Conservation (phyloP, 305 asterid genomes). For the Striga hermonthica region DNA sequence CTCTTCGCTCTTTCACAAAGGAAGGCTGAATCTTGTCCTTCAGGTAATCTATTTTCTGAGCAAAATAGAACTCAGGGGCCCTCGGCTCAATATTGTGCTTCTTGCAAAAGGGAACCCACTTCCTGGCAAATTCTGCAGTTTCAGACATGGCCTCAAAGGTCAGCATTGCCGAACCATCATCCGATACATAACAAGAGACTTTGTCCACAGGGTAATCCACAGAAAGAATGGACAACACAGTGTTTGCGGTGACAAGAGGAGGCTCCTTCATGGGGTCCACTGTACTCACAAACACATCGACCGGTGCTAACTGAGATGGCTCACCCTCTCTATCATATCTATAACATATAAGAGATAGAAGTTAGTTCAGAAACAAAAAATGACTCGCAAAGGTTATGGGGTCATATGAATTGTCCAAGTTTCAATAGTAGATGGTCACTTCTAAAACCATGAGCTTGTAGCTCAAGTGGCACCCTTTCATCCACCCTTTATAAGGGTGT, state of each 20-base stretch:
- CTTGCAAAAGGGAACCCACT: conserved; percentile 82
- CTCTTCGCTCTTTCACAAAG: conserved; percentile 72
- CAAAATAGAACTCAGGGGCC: conserved; percentile 76
- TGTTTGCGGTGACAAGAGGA: conserved; percentile 67
- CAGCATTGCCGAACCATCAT: conserved; percentile 72
- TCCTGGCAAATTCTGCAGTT: conserved; percentile 71
- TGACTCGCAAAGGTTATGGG: conserved; percentile 2
- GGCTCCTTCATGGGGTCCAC: conserved; percentile 84
- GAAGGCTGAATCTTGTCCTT: conserved; percentile 74
- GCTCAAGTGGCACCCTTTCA: no score
- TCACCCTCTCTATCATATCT: conserved; percentile 72
- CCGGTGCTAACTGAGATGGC: conserved; percentile 59
- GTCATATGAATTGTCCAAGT: neutral
- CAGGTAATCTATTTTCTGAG: conserved; percentile 68
- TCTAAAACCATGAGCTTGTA: no score
- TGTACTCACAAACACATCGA: conserved; percentile 71
- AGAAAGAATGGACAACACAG: conserved; percentile 68
- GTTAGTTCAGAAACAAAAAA: conserved; percentile 1
- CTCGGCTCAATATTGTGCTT: conserved; percentile 68
- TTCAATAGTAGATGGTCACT: neutral
- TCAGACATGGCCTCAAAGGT: conserved; percentile 63
- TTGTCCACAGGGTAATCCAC: conserved; percentile 75
- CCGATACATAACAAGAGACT: conserved; percentile 67
- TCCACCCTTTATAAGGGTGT: no score
- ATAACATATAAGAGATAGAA: conserved; percentile 1